Percentiles rank a stretch among this genome's conserved stretches.
Conservation (phyloP, 2,329 filamentous ascomycete species). For the Clonostachys solani region DNA sequence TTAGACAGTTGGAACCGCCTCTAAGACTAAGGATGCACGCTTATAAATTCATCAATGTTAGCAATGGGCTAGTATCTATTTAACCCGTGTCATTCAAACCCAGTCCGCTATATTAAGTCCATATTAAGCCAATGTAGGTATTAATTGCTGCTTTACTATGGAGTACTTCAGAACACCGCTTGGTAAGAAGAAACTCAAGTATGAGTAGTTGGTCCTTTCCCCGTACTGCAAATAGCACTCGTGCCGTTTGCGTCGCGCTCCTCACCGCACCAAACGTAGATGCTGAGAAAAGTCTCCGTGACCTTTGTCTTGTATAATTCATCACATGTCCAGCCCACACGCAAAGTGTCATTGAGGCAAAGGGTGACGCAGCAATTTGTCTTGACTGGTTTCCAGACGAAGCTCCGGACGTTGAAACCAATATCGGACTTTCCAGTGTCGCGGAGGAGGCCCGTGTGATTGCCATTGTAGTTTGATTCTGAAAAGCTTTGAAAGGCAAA, state of each 20-base stretch:
- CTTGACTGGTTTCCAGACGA: slow-evolving; percentile 11
- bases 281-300: slow-evolving; percentile 9
- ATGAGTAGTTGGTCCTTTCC: no score
- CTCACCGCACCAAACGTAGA: slow-evolving; percentile 16
- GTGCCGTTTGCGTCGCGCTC: background rate
- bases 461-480: slow-evolving; percentile 12
- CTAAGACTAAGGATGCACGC: no score
- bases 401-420: slow-evolving; percentile 10
- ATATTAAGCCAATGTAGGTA: no score
- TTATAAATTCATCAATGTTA: no score
- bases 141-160: no score
- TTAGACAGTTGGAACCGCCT: no score
- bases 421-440: slow-evolving; percentile 15
- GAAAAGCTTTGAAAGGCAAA: slow-evolving; percentile 25
- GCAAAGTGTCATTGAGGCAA: slow-evolving; percentile 12
- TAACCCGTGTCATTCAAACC: no score
- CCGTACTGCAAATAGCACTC: no score
- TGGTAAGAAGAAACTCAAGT: no score
- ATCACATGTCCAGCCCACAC: slow-evolving; percentile 16
- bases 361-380: slow-evolving; percentile 14
- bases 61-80: no score
- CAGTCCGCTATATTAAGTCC: no score
- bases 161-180: no score
- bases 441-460: slow-evolving; percentile 10
- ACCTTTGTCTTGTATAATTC: slow-evolving; percentile 7